Base-by-base conservation (phyloP, 371 early-diverging fungal genomes). In the Apophysomyces ossiformis region DNA sequence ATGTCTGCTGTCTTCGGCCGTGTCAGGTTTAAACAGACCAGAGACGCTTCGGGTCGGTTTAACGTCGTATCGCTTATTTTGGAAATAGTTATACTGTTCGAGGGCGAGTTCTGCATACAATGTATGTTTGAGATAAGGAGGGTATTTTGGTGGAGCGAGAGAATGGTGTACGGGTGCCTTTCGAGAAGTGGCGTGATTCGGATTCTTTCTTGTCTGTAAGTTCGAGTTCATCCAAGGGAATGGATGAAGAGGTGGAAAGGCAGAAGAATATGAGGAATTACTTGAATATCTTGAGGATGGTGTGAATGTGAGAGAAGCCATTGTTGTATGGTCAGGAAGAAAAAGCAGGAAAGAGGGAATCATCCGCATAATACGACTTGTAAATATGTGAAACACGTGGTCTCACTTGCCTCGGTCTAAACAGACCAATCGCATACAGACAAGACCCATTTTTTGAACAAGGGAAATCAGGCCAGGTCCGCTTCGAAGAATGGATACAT, bases 51-150 rank as follows among this genome's bases (percentile, higher is more conserved):
- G 5, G 26, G 32, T 58, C 37, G 57, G 45, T 63, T 46, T 16
- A 57, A 26, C 5, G 21, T 50, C 54, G 21, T 50, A 50, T 21
- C 57, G 60, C 37, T 39, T 26, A 9, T 21, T 64, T 54, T 71
- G 65, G 7, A 38, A 59, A 50, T 65, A 63, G 12, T 56, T 37
- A 4, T 66, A 66, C 61, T 78, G 77, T 26, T 74, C 69, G 32
- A 47, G 54, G 5, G 71, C 70, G 3, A 78, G 65, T 11, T 68
- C 63, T 7, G 72, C 79, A 57, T 78, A 82, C 3, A 75, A 72
- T 6, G 79, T 71, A 15, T 73, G 62, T 11, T 57, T 43, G 0
- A 82, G 63, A 41, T 82, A 82, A 16, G 56, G 8, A 4, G 81
- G 81, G 21, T 68, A 73, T 18, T 39, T 59, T 8, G 77, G 73